Conservation (phyloP, 495 filamentous ascomycete genomes). For the Jackrogersella minutella region DNA sequence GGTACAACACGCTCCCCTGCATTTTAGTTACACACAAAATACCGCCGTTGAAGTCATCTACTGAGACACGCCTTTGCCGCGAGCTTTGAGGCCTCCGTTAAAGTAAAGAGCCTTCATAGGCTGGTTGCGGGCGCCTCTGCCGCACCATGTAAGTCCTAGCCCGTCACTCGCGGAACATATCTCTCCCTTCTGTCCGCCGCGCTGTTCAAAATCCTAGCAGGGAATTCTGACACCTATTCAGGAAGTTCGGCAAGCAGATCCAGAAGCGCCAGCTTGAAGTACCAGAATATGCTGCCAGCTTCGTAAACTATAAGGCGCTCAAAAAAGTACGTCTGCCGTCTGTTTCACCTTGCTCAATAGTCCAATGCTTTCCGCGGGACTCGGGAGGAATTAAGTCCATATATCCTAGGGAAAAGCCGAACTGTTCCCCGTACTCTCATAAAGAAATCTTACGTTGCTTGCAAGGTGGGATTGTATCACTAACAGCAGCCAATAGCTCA, state of each 20-base stretch:
- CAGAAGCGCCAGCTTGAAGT: conserved; percentile 98
- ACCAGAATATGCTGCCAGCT: conserved; percentile 97
- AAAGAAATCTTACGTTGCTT: conserved; percentile 28
- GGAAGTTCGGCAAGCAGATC: conserved; percentile 99
- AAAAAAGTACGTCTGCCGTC: conserved; percentile 77
- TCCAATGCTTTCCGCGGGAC: conserved; percentile 3
- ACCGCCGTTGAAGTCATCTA: conserved; percentile 17
- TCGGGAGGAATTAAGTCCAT: conserved; percentile 5
- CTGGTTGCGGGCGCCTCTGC: conserved; percentile 36
- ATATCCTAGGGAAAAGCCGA: not conserved
- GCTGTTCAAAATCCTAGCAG: not conserved
- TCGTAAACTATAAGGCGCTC: conserved; percentile 98
- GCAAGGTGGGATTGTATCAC: conserved; percentile 40
- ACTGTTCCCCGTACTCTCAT: conserved; percentile 23
- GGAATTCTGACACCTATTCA: conserved; percentile 48
- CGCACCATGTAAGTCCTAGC: conserved; percentile 46
- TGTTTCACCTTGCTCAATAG: conserved; percentile 13
- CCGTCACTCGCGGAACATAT: not conserved
- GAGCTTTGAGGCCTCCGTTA: conserved; percentile 19
- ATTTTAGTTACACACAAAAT: conserved; percentile 35
- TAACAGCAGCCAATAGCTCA: conserved; percentile 71
- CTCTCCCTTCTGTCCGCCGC: not conserved
- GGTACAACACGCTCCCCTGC: conserved; percentile 33
- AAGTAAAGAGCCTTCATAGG: conserved; percentile 37
- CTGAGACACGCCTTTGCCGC: conserved; percentile 17